A percentile compares a stretch with the other conserved stretches of the same genome.
Evolutionary conservation across 805 yeast genomes (phyloP).

Genomic region (Zygotorulaspora danielsina): DNA sequence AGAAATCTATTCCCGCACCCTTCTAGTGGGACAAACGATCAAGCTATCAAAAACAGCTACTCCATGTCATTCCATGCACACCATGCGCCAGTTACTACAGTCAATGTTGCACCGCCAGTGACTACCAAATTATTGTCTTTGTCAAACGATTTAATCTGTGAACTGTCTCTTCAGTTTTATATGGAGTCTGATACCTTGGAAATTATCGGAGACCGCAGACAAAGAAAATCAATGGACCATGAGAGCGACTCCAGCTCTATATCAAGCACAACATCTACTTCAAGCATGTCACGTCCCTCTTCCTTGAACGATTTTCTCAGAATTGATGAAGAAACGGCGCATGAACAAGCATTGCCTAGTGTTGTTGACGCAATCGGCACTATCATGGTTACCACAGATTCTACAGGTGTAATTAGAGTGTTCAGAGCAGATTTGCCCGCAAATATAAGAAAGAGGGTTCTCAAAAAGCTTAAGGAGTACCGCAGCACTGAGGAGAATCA

Average conservation of each 20-base stretch:
- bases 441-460: constrained; percentile 37
- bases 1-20: constrained; percentile 26
- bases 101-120: constrained; percentile 69
- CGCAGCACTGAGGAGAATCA: neutral
- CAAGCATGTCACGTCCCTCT: neutral
- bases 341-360: constrained; percentile 17
- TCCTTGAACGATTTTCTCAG: constrained; percentile 1
- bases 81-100: constrained; percentile 66
- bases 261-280: neutral
- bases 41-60: constrained; percentile 46
- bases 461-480: constrained; percentile 19
- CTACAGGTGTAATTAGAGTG: constrained; percentile 65
- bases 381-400: constrained; percentile 74
- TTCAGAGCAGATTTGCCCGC: constrained; percentile 76
- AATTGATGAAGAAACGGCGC: neutral
- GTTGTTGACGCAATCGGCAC: constrained; percentile 36
- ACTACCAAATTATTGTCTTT: constrained; percentile 61
- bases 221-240: constrained; percentile 8
- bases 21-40: constrained; percentile 17
- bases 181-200: constrained; percentile 13
- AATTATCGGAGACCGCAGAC: constrained; percentile 5
- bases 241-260: constrained; percentile 7
- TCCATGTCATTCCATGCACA: constrained; percentile 76
- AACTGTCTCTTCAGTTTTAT: constrained; percentile 40
- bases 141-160: constrained; percentile 78